Conservation (phyloP, 73 alveolate species). For the Breviolum minutum region DNA sequence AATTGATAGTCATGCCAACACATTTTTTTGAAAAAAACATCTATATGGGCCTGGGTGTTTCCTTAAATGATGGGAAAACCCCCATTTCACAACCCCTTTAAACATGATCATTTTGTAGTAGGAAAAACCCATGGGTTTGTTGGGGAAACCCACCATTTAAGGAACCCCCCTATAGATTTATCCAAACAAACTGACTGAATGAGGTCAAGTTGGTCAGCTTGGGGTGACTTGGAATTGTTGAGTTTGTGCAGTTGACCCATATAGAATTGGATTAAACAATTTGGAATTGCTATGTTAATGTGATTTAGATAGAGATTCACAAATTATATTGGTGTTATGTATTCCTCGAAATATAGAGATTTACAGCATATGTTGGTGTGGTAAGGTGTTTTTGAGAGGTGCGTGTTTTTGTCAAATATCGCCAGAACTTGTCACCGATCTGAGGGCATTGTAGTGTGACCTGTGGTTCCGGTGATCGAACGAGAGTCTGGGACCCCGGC, state of each 20-base stretch:
- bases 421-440: neutral
- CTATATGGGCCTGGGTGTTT: too few species aligned
- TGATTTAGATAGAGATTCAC: neutral
- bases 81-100: too few species aligned
- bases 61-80: too few species aligned
- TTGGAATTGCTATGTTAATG: too few species aligned
- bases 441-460: conserved; percentile 58
- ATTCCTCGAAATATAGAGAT: neutral
- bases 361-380: neutral
- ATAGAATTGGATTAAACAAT: too few species aligned
- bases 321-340: too few species aligned
- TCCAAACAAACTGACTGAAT: too few species aligned
- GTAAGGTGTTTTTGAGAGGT: too few species aligned
- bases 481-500: neutral
- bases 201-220: neutral
- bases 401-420: too few species aligned
- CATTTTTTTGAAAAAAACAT: neutral
- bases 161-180: too few species aligned
- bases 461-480: conserved; percentile 54
- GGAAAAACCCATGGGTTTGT: neutral
- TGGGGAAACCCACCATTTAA: neutral
- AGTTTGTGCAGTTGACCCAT: too few species aligned
- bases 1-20: neutral
- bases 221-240: neutral
- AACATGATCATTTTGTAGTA: neutral